A percentile compares a stretch with the other conserved stretches of the same genome.
These are phyloP conservation scores for Cocos nucifera DNA, from an alignment of 176 grass and related monocot genomes.

Conservation along the genomic window DNA sequence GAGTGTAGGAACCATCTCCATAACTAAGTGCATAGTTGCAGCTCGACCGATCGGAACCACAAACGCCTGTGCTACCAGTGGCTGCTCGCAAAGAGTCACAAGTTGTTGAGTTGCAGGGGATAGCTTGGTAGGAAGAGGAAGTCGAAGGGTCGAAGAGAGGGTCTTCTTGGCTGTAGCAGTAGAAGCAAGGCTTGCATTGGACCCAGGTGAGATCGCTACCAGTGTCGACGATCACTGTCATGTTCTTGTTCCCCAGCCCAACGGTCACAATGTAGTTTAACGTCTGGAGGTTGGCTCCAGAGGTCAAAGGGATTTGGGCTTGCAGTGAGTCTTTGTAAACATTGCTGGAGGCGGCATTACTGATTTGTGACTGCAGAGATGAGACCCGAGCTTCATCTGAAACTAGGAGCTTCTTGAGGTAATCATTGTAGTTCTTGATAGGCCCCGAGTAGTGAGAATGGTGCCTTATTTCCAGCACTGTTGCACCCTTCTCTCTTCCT, in stretches of 20 bases:
- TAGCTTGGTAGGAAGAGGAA: constrained; percentile 52
- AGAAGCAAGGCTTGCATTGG: constrained; percentile 75
- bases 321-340: neutral
- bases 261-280: constrained; percentile 86
- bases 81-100: constrained; percentile 66
- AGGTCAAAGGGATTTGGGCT: constrained; percentile 52
- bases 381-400: constrained; percentile 48
- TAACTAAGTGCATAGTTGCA: constrained; percentile 74
- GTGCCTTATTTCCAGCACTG: constrained; percentile 58
- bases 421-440: constrained; percentile 2
- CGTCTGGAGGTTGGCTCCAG: constrained; percentile 67
- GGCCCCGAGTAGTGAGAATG: constrained; percentile 9
- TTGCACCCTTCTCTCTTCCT: constrained; percentile 10
- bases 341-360: neutral
- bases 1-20: constrained; percentile 83
- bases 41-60: constrained; percentile 11
- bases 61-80: constrained; percentile 54
- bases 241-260: constrained; percentile 35
- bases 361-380: constrained; percentile 39
- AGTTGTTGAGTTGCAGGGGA: constrained; percentile 67
- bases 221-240: constrained; percentile 83
- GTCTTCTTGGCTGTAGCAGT: constrained; percentile 66
- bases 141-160: constrained; percentile 67
- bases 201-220: constrained; percentile 98
- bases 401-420: constrained; percentile 34